A percentile compares a stretch with the other conserved stretches of the same genome.
These are phyloP conservation scores for Fistulifera pelliculosa DNA, from an alignment of 108 stramenopile species.

Conservation along the genomic window DNA sequence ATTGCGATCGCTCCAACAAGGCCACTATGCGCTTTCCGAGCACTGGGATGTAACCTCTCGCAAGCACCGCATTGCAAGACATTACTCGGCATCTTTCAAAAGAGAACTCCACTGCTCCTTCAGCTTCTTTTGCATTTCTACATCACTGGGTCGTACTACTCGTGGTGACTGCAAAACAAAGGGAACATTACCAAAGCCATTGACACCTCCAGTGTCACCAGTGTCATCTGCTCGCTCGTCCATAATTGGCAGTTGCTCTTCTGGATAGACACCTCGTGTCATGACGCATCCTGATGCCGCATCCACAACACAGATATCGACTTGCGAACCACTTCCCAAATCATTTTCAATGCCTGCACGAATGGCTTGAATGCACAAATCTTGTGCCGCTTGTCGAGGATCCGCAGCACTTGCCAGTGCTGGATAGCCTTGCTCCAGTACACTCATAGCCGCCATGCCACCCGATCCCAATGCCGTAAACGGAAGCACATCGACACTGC, in stretches of 20 bases:
- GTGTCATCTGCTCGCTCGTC: slow-evolving; percentile 12
- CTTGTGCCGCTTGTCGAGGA: slow-evolving; percentile 48
- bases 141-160: slow-evolving; percentile 5
- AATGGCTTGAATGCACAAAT: slow-evolving; percentile 52
- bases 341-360: slow-evolving; percentile 75
- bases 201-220: slow-evolving; percentile 30
- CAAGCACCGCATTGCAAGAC: no score
- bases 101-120: no score
- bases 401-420: slow-evolving; percentile 2
- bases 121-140: no score
- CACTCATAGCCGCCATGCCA: slow-evolving; percentile 71
- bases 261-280: slow-evolving; percentile 23
- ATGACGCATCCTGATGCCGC: slow-evolving; percentile 19
- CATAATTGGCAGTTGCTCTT: slow-evolving; percentile 18
- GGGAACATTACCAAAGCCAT: slow-evolving; percentile 79
- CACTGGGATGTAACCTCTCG: no score
- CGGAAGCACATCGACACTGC: slow-evolving; percentile 63
- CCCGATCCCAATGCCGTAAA: slow-evolving; percentile 79
- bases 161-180: slow-evolving; percentile 42
- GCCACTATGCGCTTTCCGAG: no score
- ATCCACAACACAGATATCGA: slow-evolving; percentile 44
- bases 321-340: slow-evolving; percentile 76
- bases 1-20: no score
- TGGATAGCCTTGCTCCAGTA: slow-evolving; percentile 56
- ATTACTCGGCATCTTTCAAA: no score